A percentile compares a stretch with the other conserved stretches of the same genome.
Evolutionary conservation across 352 stramenopile genomes (phyloP).

Genomic region (Globisporangium perplexum): DNA sequence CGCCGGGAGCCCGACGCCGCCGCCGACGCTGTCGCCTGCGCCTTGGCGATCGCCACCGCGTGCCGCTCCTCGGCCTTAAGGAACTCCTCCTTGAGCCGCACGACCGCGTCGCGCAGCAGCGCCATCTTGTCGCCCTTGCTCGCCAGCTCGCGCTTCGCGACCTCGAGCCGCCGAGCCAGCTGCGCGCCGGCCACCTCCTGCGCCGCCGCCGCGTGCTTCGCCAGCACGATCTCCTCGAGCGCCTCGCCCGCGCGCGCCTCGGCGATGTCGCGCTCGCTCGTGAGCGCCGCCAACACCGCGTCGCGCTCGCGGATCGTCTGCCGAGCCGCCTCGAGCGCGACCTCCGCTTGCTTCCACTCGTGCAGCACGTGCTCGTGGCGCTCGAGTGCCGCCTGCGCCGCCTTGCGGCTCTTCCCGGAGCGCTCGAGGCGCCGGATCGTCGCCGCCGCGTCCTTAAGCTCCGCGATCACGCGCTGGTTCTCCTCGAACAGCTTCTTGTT

Average conservation of each 20-base stretch:
- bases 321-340: conserved; percentile 38
- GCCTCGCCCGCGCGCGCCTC: conserved; percentile 77
- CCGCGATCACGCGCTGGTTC: conserved; percentile 66
- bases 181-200: conserved; percentile 32
- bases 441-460: conserved; percentile 63
- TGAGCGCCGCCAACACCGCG: conserved; percentile 36
- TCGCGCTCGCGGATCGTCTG: conserved; percentile 60
- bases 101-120: conserved; percentile 68
- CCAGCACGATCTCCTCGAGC: conserved; percentile 73
- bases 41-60: conserved; percentile 60
- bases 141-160: conserved; percentile 31
- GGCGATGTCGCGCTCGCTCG: conserved; percentile 60
- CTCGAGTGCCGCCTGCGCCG: conserved; percentile 54
- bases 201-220: conserved; percentile 33
- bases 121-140: conserved; percentile 65
- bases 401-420: conserved; percentile 47
- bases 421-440: conserved; percentile 63
- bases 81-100: conserved; percentile 88
- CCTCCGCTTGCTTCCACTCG: conserved; percentile 70
- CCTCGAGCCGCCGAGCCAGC: conserved; percentile 39
- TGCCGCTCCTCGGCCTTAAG: conserved; percentile 78
- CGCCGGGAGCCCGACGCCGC: no score
- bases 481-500: conserved; percentile 76
- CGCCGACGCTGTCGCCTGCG: conserved; percentile 33
- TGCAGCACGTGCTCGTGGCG: conserved; percentile 58